Conservation (phyloP, 1,284 basidiomycete species). For the Thecaphora frezii region DNA sequence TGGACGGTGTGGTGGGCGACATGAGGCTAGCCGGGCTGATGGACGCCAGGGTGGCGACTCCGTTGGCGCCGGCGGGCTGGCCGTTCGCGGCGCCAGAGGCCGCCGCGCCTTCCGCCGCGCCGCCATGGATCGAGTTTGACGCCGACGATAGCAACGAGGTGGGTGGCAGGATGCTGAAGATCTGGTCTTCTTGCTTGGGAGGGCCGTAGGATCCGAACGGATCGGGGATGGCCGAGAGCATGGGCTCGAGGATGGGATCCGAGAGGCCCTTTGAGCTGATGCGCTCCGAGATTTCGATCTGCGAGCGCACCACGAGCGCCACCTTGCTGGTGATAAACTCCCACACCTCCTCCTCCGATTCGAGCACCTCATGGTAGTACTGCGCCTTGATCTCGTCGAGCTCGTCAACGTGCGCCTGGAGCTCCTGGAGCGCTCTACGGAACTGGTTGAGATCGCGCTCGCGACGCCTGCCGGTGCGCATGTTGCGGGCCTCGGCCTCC, state of each 20-base stretch:
- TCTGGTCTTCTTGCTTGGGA: constrained; percentile 81
- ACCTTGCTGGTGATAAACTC: constrained; percentile 71
- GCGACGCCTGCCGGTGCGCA: constrained; percentile 70
- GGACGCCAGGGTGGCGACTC: constrained; percentile 1
- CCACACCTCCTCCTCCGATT: constrained; percentile 92
- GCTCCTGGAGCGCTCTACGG: constrained; percentile 61
- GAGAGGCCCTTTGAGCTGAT: constrained; percentile 81
- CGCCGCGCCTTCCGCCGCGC: neutral
- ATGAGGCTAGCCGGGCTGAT: constrained; percentile 33
- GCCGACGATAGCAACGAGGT: constrained; percentile 33
- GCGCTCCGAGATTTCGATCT: constrained; percentile 64
- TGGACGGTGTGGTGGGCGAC: constrained; percentile 38
- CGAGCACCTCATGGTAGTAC: constrained; percentile 82
- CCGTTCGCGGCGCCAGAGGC: constrained; percentile 4
- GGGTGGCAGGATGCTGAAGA: constrained; percentile 73
- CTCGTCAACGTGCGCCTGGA: constrained; percentile 86
- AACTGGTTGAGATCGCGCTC: constrained; percentile 64
- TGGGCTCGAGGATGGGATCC: constrained; percentile 85
- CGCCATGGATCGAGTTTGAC: constrained; percentile 28
- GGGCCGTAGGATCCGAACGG: constrained; percentile 90
- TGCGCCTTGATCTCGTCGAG: constrained; percentile 76
- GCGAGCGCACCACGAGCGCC: constrained; percentile 43
- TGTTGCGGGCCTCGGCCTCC: constrained; percentile 82
- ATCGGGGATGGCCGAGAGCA: constrained; percentile 85
- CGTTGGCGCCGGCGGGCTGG: constrained; percentile 9